Percentiles rank a stretch among this genome's conserved stretches.
Evolutionary conservation across 2,329 filamentous ascomycete species (phyloP).

Genomic region (Lasiodiplodia theobromae): DNA sequence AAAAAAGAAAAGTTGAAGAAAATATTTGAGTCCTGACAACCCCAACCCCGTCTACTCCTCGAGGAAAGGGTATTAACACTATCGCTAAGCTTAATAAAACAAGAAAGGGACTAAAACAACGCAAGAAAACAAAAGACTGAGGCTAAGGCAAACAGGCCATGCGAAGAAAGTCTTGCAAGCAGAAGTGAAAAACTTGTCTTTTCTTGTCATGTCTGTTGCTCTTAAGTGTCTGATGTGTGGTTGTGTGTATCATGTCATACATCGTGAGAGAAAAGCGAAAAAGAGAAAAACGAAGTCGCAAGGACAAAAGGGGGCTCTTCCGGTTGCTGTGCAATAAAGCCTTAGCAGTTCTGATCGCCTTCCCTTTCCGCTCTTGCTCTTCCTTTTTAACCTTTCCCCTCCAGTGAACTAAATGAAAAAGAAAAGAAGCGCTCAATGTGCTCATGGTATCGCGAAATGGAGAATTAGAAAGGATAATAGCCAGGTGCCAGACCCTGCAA

Average conservation of each 20-base stretch:
- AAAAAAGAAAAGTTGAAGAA: background rate
- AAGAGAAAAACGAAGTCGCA: background rate
- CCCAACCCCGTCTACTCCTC: background rate
- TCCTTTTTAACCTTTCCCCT: background rate
- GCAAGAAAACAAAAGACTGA: conserved; percentile 2
- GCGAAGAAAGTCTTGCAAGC: conserved; percentile 13
- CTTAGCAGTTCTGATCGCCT: background rate
- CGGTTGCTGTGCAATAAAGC: background rate
- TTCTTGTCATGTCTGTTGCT: conserved; percentile 19
- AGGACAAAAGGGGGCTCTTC: background rate
- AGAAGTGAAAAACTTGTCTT: conserved; percentile 2
- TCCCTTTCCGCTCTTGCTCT: background rate
- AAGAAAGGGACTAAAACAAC: background rate
- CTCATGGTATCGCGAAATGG: conserved; percentile 23
- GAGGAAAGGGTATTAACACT: conserved; percentile 1
- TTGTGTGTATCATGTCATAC: conserved; percentile 28
- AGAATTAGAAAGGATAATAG: conserved; percentile 17
- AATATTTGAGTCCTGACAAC: background rate
- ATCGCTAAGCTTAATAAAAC: background rate
- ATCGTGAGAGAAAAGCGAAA: conserved; percentile 13
- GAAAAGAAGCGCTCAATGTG: conserved; percentile 1
- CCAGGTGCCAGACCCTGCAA: conserved; percentile 16
- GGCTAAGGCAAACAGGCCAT: conserved; percentile 1
- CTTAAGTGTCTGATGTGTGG: conserved; percentile 9
- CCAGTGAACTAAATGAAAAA: conserved; percentile 3